Conservation (phyloP, 208 protist species). For the Leishmania lainsoni region DNA sequence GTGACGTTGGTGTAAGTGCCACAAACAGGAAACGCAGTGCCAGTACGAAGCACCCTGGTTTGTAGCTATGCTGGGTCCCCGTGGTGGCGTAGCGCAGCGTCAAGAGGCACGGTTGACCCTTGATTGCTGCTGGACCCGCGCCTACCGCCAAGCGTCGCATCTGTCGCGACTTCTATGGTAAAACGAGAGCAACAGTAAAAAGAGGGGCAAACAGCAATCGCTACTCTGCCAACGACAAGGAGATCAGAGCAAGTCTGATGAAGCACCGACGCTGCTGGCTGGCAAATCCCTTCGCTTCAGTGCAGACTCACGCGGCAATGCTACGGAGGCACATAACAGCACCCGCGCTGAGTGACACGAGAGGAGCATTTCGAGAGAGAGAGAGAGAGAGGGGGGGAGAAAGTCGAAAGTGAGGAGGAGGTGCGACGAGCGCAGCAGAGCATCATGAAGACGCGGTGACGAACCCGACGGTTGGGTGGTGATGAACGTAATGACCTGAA, state of each 20-base stretch:
- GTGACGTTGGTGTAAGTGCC: slow-evolving; percentile 31
- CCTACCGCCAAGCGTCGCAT: background rate
- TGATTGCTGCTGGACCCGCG: background rate
- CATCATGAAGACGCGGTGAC: background rate
- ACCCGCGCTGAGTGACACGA: background rate
- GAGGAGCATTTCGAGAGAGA: background rate
- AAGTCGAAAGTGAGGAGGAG: background rate
- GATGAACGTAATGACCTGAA: background rate
- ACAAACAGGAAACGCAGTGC: slow-evolving; percentile 49
- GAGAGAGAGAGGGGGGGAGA: background rate
- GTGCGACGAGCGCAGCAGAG: background rate
- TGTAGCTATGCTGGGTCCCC: slow-evolving; percentile 70
- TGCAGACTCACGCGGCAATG: background rate
- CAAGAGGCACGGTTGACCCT: background rate
- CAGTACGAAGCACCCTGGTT: slow-evolving; percentile 51
- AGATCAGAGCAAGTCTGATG: background rate
- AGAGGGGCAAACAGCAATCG: background rate
- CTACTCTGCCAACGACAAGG: background rate
- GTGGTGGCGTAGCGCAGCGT: slow-evolving; percentile 43
- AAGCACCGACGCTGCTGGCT: background rate
- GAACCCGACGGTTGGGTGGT: background rate
- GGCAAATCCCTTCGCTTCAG: background rate
- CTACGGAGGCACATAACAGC: background rate
- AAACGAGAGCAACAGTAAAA: background rate
- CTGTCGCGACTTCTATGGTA: background rate